Evolutionary conservation across 805 yeast genomes (phyloP).

Genomic region (Hagleromyces aurorensis): DNA sequence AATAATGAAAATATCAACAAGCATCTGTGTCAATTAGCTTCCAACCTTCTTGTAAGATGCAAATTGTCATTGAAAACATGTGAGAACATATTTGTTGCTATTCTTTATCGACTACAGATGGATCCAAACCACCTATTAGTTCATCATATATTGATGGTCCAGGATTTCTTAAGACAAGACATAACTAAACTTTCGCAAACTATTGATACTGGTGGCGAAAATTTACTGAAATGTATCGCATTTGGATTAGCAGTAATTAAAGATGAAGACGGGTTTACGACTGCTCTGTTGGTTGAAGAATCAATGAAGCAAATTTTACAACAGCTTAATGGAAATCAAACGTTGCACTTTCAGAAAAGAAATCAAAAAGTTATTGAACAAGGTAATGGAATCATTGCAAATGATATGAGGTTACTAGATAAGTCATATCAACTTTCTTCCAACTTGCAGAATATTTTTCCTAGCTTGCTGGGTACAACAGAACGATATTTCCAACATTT

Average conservation of each 20-base stretch:
- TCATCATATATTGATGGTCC: constrained; percentile 3
- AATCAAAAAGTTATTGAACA: too few relatives aligned
- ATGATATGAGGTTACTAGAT: too few relatives aligned
- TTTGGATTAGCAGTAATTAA: constrained; percentile 8
- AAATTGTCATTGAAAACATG: constrained; percentile 17
- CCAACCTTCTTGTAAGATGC: constrained; percentile 11
- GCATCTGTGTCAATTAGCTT: constrained; percentile 11
- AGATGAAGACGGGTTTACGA: constrained; percentile 1
- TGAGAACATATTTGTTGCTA: constrained; percentile 9
- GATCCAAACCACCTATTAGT: constrained; percentile 10
- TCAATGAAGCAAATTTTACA: too few relatives aligned
- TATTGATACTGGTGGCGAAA: constrained; percentile 12
- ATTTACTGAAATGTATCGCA: constrained; percentile 7
- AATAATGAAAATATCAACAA: constrained; percentile 14
- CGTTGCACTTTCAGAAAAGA: too few relatives aligned
- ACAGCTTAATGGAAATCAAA: too few relatives aligned
- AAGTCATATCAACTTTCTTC: too few relatives aligned
- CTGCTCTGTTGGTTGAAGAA: constrained; percentile 4
- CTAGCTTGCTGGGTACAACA: too few relatives aligned
- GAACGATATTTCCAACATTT: too few relatives aligned
- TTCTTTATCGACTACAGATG: constrained; percentile 9
- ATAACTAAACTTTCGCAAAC: constrained; percentile 4
- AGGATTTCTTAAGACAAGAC: constrained; percentile 6
- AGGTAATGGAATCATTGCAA: too few relatives aligned
- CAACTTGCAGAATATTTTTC: too few relatives aligned